Evolutionary conservation across 2,329 filamentous ascomycete genomes (phyloP), one percentile per base, ranked within the genome.

Genomic region (Phialophora verrucosa): DNA sequence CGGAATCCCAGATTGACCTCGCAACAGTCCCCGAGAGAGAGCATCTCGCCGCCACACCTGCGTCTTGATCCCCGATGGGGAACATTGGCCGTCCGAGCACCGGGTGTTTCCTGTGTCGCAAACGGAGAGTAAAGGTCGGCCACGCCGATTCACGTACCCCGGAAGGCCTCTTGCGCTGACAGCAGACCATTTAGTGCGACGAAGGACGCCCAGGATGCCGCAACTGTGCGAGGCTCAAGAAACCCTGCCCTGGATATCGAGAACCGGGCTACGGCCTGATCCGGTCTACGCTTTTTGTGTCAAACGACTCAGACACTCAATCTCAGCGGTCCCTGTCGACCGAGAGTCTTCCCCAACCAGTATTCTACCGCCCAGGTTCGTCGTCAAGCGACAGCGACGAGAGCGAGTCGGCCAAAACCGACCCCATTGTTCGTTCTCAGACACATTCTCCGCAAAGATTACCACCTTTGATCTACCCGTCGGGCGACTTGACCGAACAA

Each of bases 31-130:
- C 31, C 57, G 25, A 32, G n/a, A 44, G 38, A 44, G 38, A 49
- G 10, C 55, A 59, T 27, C 55, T 42, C 56, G 29, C 31, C 27
- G 35, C 23, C 27, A 61, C 17, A 23, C 32, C 32, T 49, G 27
- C 20, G 31, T n/a, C 31, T 27, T 20, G 29, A 53, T 44, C 44
- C 59, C 59, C 47, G 42, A 69, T 69, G 66, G 66, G 66, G 17
- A 69, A 69, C 57, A 69, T 69, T 42, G 66, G 66, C 23, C 66
- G 66, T 51, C 66, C 66, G 44, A 69, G 66, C 57, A 65, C 66
- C 12, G 66, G 66, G 25, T 69, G 66, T 59, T 61, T 58, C 57
- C 57, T 69, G 32, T 69, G 66, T 66, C 63, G 66, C 6, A 66
- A 69, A 51, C 63, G 66, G 55, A 63, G 66, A 25, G 66, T 69